A percentile compares a stretch with the other conserved stretches of the same genome.
phyloP scores from a whole-genome alignment of 2,329 filamentous ascomycete species.

The Rhinocladiella similis region DNA sequence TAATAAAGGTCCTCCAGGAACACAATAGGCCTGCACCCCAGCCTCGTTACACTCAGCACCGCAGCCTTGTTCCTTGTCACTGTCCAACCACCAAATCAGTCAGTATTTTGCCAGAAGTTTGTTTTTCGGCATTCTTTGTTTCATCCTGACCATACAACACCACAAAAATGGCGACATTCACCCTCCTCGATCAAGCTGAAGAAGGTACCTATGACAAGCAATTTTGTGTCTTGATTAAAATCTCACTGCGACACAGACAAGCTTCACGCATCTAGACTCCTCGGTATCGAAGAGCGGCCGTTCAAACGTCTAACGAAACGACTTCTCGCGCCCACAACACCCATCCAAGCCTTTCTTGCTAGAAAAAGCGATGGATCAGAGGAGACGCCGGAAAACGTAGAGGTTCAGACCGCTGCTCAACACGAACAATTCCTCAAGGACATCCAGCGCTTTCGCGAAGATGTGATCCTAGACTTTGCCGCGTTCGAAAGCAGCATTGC shows the following conservation, averaged over 20 bases:
- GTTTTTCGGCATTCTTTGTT: too few species aligned
- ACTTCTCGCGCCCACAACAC: conserved; percentile 67
- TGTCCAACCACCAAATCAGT: too few species aligned
- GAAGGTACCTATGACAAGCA: conserved; percentile 48
- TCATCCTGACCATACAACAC: background rate
- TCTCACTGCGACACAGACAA: conserved; percentile 56
- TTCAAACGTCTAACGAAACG: conserved; percentile 87
- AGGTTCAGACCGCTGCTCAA: conserved; percentile 42
- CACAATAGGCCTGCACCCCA: too few species aligned
- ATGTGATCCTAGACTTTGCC: conserved; percentile 83
- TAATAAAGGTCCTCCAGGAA: too few species aligned
- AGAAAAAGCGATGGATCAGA: conserved; percentile 61
- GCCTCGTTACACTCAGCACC: too few species aligned
- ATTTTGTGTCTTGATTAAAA: background rate
- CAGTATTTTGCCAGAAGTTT: too few species aligned
- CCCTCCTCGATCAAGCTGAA: conserved; percentile 70
- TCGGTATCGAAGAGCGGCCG: conserved; percentile 88
- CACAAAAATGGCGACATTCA: conserved; percentile 57
- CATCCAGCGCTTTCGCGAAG: conserved; percentile 72
- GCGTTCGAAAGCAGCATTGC: conserved; percentile 78
- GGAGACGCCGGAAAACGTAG: conserved; percentile 38
- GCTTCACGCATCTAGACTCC: conserved; percentile 81
- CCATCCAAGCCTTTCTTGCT: conserved; percentile 47
- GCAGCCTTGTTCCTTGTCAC: too few species aligned
- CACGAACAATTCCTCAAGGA: conserved; percentile 36